Conservation (phyloP, 495 filamentous ascomycete species). For the Pyronema domesticum region DNA sequence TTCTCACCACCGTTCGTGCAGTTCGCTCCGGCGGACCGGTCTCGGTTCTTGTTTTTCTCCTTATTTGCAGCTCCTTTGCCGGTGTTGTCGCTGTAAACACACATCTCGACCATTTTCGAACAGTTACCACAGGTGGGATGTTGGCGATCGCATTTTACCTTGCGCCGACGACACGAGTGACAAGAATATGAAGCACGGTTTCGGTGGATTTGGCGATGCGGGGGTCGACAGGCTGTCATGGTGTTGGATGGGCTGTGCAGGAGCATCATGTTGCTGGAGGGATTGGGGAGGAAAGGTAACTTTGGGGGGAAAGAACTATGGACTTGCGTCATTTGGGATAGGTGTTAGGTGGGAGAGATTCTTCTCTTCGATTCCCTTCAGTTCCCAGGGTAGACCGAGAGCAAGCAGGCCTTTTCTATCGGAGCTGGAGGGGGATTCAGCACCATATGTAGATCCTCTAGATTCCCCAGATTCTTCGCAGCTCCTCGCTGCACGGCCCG, state of each 20-base stretch:
- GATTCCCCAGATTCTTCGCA: no score
- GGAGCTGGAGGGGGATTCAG: no score
- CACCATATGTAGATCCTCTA: no score
- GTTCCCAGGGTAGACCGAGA: no score
- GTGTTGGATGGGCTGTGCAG: neutral
- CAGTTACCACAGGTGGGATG: conserved; percentile 49
- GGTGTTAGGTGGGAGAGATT: no score
- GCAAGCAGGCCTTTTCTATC: no score
- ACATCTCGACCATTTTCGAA: conserved; percentile 28
- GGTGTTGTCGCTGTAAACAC: conserved; percentile 16
- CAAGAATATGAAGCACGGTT: conserved; percentile 23
- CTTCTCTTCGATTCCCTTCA: no score
- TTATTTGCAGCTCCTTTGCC: conserved; percentile 2
- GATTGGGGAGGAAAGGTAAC: neutral
- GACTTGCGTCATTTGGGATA: no score
- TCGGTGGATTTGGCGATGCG: conserved; percentile 21
- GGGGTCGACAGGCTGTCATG: conserved; percentile 1
- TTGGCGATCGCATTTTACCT: conserved; percentile 51
- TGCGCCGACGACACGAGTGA: conserved; percentile 41
- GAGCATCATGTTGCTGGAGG: neutral
- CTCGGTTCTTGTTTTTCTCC: conserved; percentile 6
- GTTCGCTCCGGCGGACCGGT: neutral
- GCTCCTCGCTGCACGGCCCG: no score
- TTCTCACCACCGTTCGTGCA: neutral
- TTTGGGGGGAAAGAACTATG: neutral